Evolutionary conservation across 352 stramenopile species (phyloP).

Genomic region (Phytophthora gonapodyides): DNA sequence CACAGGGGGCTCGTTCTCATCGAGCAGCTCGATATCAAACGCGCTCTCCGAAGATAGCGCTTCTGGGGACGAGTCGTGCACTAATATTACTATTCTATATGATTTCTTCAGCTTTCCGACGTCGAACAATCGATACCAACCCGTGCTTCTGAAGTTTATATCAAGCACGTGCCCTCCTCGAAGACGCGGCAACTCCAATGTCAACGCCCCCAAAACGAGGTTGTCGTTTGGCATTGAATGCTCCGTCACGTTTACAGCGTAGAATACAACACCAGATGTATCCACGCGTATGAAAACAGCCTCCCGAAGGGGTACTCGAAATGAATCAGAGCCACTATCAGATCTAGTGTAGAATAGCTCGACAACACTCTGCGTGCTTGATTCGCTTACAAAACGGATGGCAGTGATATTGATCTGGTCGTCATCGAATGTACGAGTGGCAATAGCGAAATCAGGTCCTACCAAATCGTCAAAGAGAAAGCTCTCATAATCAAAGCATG

Average conservation of each 20-base stretch:
- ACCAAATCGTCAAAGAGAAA: constrained; percentile 36
- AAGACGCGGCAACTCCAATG: constrained; percentile 24
- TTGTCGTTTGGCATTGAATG: not conserved
- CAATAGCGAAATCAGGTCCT: not conserved
- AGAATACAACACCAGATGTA: constrained; percentile 6
- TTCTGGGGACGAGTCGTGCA: constrained; percentile 44
- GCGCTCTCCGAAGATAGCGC: constrained; percentile 20
- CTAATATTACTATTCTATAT: constrained; percentile 38
- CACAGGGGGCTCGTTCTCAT: constrained; percentile 28
- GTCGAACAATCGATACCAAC: constrained; percentile 44
- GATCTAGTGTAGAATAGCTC: constrained; percentile 17
- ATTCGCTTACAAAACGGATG: constrained; percentile 16
- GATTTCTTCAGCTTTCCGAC: constrained; percentile 42
- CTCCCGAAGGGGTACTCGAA: constrained; percentile 11
- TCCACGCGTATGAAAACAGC: constrained; percentile 13
- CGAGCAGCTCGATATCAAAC: constrained; percentile 21
- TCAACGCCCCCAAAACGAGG: constrained; percentile 8
- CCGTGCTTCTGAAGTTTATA: constrained; percentile 27
- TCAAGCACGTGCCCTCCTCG: constrained; percentile 26
- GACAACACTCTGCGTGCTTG: constrained; percentile 5
- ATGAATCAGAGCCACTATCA: not conserved
- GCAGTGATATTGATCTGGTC: constrained; percentile 19
- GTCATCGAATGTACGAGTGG: not conserved
- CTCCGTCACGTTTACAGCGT: constrained; percentile 12
- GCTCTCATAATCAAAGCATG: constrained; percentile 60